Base-by-base conservation (phyloP, 2,329 filamentous ascomycete genomes). In the Sphaerulina vaccinii region DNA sequence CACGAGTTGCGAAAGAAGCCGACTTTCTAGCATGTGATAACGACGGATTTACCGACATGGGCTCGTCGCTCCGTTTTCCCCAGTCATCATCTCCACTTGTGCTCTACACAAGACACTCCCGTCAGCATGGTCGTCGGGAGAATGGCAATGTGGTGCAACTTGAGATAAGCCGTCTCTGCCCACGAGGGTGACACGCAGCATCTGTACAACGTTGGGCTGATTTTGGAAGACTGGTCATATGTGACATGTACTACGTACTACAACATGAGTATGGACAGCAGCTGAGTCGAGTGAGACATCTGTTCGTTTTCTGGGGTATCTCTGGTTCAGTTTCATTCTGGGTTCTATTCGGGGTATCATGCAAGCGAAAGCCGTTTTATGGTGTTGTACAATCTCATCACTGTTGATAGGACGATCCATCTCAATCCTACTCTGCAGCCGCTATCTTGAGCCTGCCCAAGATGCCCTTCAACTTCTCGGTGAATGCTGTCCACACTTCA, bases 391-490 rank as follows among this genome's bases (percentile, higher is more conserved):
- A 32, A 32, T 32, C 27, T 16, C 33, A 27, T 42, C 22, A 21
- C 21, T 15, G 21, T 18, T 11, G 22, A 15, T 6, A n/a, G 37
- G 5, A 18, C 7, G 15, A 39, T 39, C 37, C 10, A 35, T 11
- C 37, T 18, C 27, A 18, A 3, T 42, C 23, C 9, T 42, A 11
- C 22, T 42, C 39, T 15, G 54, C 54, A 22, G 51, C 58, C 21
- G 23, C n/a, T n/a, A n/a, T 51, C 54, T 58, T 60, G 53, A 68
- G 49, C 27, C 55, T 57, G 33, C 71, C 69, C 23, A 82, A 71
- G 7, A 85, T 78, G 19, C 71, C 70, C 63, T 79, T 73, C 38
- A 85, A 68, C 33, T 78, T 75, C 51, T 72, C 67, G 3, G 80
- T 81, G 56, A 84, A 80, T 18, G 73, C 77, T 48, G 66, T 65